These are phyloP conservation scores for Eutrema yunnanense DNA, from an alignment of 345 rosid species.

Conservation along the genomic window DNA sequence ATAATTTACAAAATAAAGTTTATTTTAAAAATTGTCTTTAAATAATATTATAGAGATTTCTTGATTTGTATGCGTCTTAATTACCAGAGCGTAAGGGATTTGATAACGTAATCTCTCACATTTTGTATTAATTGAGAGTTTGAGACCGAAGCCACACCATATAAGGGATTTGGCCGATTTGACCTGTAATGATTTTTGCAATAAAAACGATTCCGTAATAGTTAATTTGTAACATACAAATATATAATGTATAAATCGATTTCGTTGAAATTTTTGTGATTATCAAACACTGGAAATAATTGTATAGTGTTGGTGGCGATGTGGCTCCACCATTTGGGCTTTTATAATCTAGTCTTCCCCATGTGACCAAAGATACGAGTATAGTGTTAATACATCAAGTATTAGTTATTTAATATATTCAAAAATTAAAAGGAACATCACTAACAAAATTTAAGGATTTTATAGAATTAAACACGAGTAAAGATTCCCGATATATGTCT, in stretches of 20 bases:
- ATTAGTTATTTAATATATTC: neutral
- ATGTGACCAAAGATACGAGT: conserved; percentile 25
- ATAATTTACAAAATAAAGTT: too few species aligned
- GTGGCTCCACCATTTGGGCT: conserved; percentile 28
- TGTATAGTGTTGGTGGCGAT: conserved; percentile 25
- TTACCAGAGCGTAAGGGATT: neutral
- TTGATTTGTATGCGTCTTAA: neutral
- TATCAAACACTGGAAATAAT: neutral
- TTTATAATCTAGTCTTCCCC: conserved; percentile 24
- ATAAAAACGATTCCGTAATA: neutral
- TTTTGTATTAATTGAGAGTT: neutral
- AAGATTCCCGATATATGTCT: conserved; percentile 29
- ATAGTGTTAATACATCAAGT: conserved; percentile 9
- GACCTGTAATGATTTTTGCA: neutral
- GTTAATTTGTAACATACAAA: neutral
- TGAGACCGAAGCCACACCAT: conserved; percentile 11
- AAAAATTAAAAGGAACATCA: neutral
- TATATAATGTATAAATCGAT: neutral
- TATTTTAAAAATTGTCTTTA: too few species aligned
- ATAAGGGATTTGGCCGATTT: conserved; percentile 14
- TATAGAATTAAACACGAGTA: conserved; percentile 3
- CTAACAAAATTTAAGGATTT: conserved; percentile 26
- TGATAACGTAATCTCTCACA: neutral
- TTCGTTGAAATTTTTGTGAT: neutral
- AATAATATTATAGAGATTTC: too few species aligned